Base-by-base conservation (phyloP, 768 basidiomycete species). In the Calocera viscosa region DNA sequence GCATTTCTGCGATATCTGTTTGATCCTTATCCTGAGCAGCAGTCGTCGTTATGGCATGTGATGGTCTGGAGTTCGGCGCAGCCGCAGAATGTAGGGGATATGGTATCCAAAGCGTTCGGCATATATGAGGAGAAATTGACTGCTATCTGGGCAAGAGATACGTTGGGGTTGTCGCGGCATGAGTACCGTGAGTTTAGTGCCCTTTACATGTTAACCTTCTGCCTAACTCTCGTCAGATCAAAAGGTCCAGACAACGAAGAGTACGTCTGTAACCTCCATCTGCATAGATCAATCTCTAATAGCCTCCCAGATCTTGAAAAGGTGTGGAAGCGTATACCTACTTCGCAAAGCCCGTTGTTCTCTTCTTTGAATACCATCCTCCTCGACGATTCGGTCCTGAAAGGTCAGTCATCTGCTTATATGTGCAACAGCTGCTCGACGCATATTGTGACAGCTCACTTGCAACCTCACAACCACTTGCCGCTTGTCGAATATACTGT, bases 41-140 rank as follows among this genome's bases (percentile, higher is more conserved):
- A 60, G 14, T 11, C 53, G 53, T 30, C 53, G 10, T 60, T 60
- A 30, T 60, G 53, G 53, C 11, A 91, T 67, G 85, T 87, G 2
- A 92, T 92, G 88, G 82, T 94, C 2, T 94, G 91, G 91, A 89
- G 87, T 72, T 89, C 87, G 1, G 91, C 91, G 2, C 89, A 91
- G 72, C 89, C 90, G 1, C 86, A 86, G 64, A 90, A 83, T 72
- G 90, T 91, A 10, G 74, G 77, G 0, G 85, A 86, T 70, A 92
- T 93, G 91, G 86, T 89, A 0, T 73, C 82, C 24, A 79, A 78
- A 38, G 80, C 81, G 35, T 90, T 91, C 72, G 83, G 79, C 12
- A 71, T 76, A 2, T 65, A 74, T 0, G 72, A 75, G 30, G 76
- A 76, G 64, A 71, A 74, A 19, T 75, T 73, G 63, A 70, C 65